phyloP scores from a whole-genome alignment of 208 protist genomes.

The Crithidia expoeki region DNA sequence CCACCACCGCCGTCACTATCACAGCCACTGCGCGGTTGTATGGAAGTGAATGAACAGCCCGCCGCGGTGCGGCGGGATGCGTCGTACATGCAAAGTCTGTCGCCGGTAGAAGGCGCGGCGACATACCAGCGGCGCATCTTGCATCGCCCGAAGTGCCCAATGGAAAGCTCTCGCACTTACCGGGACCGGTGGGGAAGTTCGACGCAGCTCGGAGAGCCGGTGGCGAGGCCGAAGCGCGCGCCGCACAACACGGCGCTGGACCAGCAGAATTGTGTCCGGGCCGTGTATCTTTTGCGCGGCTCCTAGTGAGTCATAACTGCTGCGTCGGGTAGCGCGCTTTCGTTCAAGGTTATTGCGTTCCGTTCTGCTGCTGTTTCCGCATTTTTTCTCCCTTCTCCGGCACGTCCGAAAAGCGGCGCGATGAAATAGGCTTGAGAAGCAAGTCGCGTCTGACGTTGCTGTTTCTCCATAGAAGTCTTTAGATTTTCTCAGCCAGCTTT shows the following conservation, averaged over 20 bases:
- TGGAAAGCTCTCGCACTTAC: conserved; percentile 35
- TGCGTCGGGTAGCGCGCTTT: too few relatives aligned
- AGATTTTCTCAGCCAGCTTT: background rate
- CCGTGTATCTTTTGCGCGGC: conserved; percentile 22
- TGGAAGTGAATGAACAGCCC: background rate
- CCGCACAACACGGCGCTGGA: conserved; percentile 23
- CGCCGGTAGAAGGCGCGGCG: conserved; percentile 40
- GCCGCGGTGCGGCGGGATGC: conserved; percentile 15
- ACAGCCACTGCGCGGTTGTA: background rate
- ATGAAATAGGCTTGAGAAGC: too few relatives aligned
- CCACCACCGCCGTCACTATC: too few relatives aligned
- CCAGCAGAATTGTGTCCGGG: conserved; percentile 23
- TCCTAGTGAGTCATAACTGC: conserved; percentile 3
- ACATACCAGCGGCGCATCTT: conserved; percentile 50
- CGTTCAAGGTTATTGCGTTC: too few relatives aligned
- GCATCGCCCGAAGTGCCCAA: conserved; percentile 63
- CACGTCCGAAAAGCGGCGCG: too few relatives aligned
- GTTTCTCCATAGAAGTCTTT: too few relatives aligned
- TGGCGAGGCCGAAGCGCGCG: conserved; percentile 16
- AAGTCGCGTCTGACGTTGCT: too few relatives aligned
- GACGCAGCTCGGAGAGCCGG: conserved; percentile 56
- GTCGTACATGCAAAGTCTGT: conserved; percentile 34
- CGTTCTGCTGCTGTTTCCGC: too few relatives aligned
- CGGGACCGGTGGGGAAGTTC: conserved; percentile 49
- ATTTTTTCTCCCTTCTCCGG: too few relatives aligned